Evolutionary conservation across 2,329 filamentous ascomycete genomes (phyloP).

Genomic region (Fusarium sp.): DNA sequence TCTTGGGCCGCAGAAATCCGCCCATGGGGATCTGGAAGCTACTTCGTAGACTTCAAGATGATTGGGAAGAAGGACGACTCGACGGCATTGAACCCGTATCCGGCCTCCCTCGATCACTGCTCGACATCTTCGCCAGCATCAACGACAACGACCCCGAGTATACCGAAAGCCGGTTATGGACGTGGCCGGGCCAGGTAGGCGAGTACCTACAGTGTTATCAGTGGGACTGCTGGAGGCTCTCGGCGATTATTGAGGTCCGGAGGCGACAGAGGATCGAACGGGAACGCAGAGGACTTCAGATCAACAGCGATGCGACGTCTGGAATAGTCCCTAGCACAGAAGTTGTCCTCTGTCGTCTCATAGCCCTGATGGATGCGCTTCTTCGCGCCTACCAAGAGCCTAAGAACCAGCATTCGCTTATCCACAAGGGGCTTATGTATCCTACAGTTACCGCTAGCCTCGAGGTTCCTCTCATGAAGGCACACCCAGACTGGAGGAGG

Average conservation of each 20-base stretch:
- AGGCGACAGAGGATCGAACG: slow-evolving; percentile 32
- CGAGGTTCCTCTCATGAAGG: slow-evolving; percentile 33
- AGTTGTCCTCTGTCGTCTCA: slow-evolving; percentile 37
- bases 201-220: slow-evolving; percentile 38
- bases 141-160: slow-evolving; percentile 37
- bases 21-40: slow-evolving; percentile 41
- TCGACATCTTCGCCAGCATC: slow-evolving; percentile 37
- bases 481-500: slow-evolving; percentile 30
- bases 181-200: slow-evolving; percentile 38
- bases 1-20: slow-evolving; percentile 27
- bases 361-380: slow-evolving; percentile 39
- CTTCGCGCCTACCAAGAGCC: slow-evolving; percentile 37
- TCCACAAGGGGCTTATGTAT: slow-evolving; percentile 38
- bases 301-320: background rate
- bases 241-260: slow-evolving; percentile 38
- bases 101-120: slow-evolving; percentile 34
- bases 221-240: slow-evolving; percentile 41
- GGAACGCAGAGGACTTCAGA: slow-evolving; percentile 5
- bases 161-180: slow-evolving; percentile 35
- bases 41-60: slow-evolving; percentile 33
- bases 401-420: slow-evolving; percentile 33
- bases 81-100: slow-evolving; percentile 35
- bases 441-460: slow-evolving; percentile 33
- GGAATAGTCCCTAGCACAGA: slow-evolving; percentile 21
- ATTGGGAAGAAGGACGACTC: slow-evolving; percentile 13